Conservation (phyloP, 2,329 filamentous ascomycete species). For the Beauveria sp. region DNA sequence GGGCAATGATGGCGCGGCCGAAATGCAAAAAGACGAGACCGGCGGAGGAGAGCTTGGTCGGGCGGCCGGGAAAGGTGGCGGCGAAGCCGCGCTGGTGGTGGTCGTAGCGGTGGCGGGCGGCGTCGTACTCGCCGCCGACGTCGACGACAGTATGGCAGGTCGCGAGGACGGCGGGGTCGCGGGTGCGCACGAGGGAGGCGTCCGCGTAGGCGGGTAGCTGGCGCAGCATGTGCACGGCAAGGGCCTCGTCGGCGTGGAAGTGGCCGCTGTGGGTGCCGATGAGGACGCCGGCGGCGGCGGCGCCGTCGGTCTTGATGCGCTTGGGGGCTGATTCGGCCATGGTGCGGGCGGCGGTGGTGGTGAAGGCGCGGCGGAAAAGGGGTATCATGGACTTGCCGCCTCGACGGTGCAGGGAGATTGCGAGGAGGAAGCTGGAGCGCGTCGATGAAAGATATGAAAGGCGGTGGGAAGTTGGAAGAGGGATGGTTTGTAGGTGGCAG, state of each 20-base stretch:
- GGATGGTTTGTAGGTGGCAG: background rate
- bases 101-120: slow-evolving; percentile 72
- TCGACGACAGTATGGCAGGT: slow-evolving; percentile 94
- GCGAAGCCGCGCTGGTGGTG: slow-evolving; percentile 93
- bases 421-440: background rate
- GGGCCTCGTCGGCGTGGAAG: slow-evolving; percentile 97
- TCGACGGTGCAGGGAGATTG: background rate
- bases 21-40: slow-evolving; percentile 96
- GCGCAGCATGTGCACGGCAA: slow-evolving; percentile 93
- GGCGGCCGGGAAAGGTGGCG: slow-evolving; percentile 73
- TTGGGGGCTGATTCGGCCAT: slow-evolving; percentile 65
- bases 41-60: slow-evolving; percentile 87
- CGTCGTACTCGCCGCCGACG: slow-evolving; percentile 91
- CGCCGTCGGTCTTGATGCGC: slow-evolving; percentile 66
- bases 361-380: background rate
- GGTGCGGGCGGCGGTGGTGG: slow-evolving; percentile 13
- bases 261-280: slow-evolving; percentile 97
- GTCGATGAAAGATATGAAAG: background rate
- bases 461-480: background rate
- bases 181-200: slow-evolving; percentile 74
- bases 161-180: slow-evolving; percentile 70
- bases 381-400: slow-evolving; percentile 4
- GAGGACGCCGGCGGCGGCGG: slow-evolving; percentile 30
- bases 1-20: slow-evolving; percentile 72
- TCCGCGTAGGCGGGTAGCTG: slow-evolving; percentile 72